Base-by-base conservation (phyloP, 768 basidiomycete species). In the Auricularia heimuer region DNA sequence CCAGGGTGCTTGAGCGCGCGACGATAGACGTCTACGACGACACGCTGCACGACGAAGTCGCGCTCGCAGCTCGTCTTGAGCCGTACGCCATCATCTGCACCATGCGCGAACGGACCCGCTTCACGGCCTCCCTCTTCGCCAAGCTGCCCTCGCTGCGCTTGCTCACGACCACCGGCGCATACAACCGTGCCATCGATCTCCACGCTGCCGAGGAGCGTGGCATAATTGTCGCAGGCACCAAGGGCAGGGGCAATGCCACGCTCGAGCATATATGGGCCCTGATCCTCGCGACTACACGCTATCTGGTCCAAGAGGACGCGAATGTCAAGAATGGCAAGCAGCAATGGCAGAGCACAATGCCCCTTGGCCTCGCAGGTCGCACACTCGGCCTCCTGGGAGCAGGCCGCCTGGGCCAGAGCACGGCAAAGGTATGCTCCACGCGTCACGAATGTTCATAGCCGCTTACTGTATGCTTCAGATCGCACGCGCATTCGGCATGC, bases 201-300 rank as follows among this genome's bases (percentile, higher is more conserved):
- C 73, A 63, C 6, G 70, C 84, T 61, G 82, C 83, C 3, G 78
- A 77, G 63, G 69, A 71, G 34, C 80, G 79, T 62, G 82, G 81
- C 1, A 80, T 87, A 51, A 67, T 77, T 18, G 84, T 87, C 1
- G 80, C 79, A 24, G 85, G 85, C 2, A 85, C 85, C 0, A 72
- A 71, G 1, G 66, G 71, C 1, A 71, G 72, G 10, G 79, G 81
- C 33, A 77, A 80, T 47, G 77, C 83, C 1, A 87, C 86, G 1
- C 68, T 83, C 64, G 86, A 85, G 69, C 85, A 85, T 67, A 86
- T 87, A 54, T 88, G 87, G 87, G 83, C 85, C 2, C 74, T 83
- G 29, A 74, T 81, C 63, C 75, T 89, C n/a, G 79, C 80, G 8
- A 80, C 82, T 1, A 79, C 79, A 54, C 75, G 84, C 62, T 76